A percentile compares a stretch with the other conserved stretches of the same genome.
These are phyloP conservation scores for Neoboletus brunneissimus DNA, from an alignment of 768 basidiomycete genomes.

Conservation along the genomic window DNA sequence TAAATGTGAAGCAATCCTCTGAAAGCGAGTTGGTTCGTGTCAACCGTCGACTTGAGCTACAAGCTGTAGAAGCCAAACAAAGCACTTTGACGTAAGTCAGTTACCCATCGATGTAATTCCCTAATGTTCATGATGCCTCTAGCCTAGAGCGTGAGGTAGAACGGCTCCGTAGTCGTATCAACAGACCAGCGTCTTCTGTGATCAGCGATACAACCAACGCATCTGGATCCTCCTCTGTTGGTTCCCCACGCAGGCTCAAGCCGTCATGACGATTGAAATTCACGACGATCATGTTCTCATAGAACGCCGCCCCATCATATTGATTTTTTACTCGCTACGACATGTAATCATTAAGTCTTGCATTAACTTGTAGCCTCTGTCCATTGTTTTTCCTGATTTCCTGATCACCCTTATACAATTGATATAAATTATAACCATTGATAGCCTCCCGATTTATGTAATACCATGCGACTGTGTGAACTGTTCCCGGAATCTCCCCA, in stretches of 20 bases:
- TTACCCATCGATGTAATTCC: neutral
- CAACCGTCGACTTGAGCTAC: conserved; percentile 74
- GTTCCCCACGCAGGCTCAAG: conserved; percentile 31
- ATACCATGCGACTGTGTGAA: neutral
- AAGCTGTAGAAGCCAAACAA: conserved; percentile 72
- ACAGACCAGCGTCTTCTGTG: conserved; percentile 48
- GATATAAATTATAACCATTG: neutral
- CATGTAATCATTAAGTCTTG: conserved; percentile 20
- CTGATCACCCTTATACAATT: neutral
- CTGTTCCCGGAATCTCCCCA: conserved; percentile 23
- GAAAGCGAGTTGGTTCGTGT: conserved; percentile 65
- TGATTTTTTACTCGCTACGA: conserved; percentile 1
- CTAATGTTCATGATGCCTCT: conserved; percentile 1
- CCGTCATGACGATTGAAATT: conserved; percentile 12
- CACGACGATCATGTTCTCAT: neutral
- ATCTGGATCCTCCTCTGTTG: conserved; percentile 24
- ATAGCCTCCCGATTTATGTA: neutral
- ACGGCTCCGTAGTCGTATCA: conserved; percentile 60
- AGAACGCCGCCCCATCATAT: neutral
- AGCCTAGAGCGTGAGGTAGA: conserved; percentile 71
- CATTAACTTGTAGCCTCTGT: conserved; percentile 19
- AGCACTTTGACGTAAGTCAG: conserved; percentile 58
- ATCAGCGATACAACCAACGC: conserved; percentile 22
- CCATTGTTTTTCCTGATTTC: neutral
- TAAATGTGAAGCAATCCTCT: conserved; percentile 55